Evolutionary conservation across 2,329 filamentous ascomycete species (phyloP).

Genomic region (Xenoacremonium recifei): DNA sequence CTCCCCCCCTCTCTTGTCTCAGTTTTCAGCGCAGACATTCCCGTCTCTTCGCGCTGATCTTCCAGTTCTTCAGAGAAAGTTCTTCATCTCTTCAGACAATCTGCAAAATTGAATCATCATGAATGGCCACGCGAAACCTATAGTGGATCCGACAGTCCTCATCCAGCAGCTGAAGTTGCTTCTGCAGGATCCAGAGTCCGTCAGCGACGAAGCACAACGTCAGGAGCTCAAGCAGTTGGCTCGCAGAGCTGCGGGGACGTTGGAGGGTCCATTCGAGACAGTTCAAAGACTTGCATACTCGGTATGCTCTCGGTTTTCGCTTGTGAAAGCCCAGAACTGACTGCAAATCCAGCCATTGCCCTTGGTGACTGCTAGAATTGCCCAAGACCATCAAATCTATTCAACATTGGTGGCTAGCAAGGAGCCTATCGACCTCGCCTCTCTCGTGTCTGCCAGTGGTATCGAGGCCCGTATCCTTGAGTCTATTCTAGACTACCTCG

Average conservation of each 20-base stretch:
- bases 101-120: too few relatives aligned
- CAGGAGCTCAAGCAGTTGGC: constrained; percentile 9
- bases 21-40: too few relatives aligned
- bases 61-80: too few relatives aligned
- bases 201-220: not conserved
- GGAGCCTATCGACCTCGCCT: constrained; percentile 7
- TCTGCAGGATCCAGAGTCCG: not conserved
- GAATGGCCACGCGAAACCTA: too few relatives aligned
- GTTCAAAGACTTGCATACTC: not conserved
- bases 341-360: constrained; percentile 9
- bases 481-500: constrained; percentile 13
- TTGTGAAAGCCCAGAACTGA: too few relatives aligned
- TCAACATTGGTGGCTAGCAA: constrained; percentile 4
- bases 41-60: too few relatives aligned
- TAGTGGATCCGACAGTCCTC: not conserved
- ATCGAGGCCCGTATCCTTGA: constrained; percentile 9
- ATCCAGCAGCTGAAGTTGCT: not conserved
- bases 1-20: too few relatives aligned
- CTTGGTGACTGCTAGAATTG: constrained; percentile 11
- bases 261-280: constrained; percentile 18
- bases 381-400: constrained; percentile 14
- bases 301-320: too few relatives aligned
- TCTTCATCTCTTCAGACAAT: too few relatives aligned
- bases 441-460: constrained; percentile 5
- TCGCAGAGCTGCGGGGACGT: constrained; percentile 6